Conservation (phyloP, 768 basidiomycete genomes). For the Fomitopsis serialis region DNA sequence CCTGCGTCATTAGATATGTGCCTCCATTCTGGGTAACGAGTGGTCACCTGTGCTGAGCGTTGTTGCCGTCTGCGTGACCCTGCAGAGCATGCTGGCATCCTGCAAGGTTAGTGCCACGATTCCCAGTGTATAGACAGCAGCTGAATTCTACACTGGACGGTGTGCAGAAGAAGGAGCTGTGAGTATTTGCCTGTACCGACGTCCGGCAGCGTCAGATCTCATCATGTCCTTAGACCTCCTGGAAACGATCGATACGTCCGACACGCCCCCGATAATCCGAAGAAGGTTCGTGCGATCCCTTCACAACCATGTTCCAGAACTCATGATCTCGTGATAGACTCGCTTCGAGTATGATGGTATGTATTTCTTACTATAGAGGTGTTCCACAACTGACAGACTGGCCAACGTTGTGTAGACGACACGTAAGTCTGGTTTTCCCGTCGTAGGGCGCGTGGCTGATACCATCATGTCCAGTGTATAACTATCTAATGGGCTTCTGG, state of each 20-base stretch:
- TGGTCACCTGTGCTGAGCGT: conserved; percentile 90
- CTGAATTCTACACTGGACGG: not conserved
- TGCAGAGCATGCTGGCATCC: conserved; percentile 90
- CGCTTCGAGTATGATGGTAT: conserved; percentile 78
- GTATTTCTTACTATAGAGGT: conserved; percentile 3
- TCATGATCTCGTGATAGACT: conserved; percentile 40
- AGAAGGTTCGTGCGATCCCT: conserved; percentile 53
- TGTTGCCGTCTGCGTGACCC: conserved; percentile 73
- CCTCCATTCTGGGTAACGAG: conserved; percentile 83
- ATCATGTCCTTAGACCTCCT: conserved; percentile 45
- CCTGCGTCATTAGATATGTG: conserved; percentile 64
- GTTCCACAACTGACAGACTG: not conserved
- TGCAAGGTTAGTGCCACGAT: conserved; percentile 61
- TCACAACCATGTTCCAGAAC: not conserved
- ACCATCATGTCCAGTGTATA: too few species aligned
- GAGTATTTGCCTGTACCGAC: conserved; percentile 17
- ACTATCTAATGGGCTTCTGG: too few species aligned
- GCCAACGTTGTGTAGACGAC: conserved; percentile 1
- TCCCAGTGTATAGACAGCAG: not conserved
- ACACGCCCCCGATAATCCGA: conserved; percentile 77
- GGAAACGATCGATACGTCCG: conserved; percentile 83
- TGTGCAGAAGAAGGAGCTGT: conserved; percentile 59
- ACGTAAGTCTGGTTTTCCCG: not conserved
- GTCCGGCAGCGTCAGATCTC: not conserved
- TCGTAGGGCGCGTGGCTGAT: too few species aligned